phyloP scores from a whole-genome alignment of 345 rosid genomes.

The Corymbia maculata region DNA sequence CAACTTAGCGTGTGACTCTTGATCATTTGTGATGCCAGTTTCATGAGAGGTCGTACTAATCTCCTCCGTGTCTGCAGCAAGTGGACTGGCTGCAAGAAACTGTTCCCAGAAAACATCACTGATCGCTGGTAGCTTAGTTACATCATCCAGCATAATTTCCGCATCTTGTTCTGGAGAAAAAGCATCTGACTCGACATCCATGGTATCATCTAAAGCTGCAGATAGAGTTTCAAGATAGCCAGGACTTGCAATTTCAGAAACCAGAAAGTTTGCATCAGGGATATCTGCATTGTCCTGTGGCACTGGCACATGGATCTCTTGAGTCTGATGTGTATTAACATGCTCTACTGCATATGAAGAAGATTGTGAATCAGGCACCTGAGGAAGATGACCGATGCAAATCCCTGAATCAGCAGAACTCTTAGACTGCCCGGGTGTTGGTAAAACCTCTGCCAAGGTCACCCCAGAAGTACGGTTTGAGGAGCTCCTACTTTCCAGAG shows the following conservation, averaged over 20 bases:
- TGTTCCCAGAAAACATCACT: slow-evolving; percentile 65
- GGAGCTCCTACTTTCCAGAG: slow-evolving; percentile 22
- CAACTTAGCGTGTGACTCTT: slow-evolving; percentile 15
- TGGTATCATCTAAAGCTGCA: slow-evolving; percentile 21
- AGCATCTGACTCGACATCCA: slow-evolving; percentile 17
- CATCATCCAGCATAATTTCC: slow-evolving; percentile 32
- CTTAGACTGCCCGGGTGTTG: slow-evolving; percentile 22
- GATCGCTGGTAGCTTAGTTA: slow-evolving; percentile 47
- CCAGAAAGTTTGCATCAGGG: slow-evolving; percentile 30
- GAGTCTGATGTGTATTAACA: not conserved
- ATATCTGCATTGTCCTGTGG: slow-evolving; percentile 20
- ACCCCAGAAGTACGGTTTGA: slow-evolving; percentile 23
- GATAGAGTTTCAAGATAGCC: slow-evolving; percentile 34
- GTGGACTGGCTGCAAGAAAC: slow-evolving; percentile 37
- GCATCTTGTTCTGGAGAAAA: slow-evolving; percentile 31
- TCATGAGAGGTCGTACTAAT: slow-evolving; percentile 22
- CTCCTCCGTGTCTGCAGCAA: slow-evolving; percentile 43
- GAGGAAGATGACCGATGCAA: slow-evolving; percentile 3
- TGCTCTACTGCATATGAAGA: not conserved
- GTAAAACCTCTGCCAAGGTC: slow-evolving; percentile 34
- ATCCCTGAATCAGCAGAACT: slow-evolving; percentile 13
- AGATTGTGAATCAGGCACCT: slow-evolving; percentile 17
- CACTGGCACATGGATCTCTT: slow-evolving; percentile 13
- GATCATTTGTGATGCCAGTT: not conserved
- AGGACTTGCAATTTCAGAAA: slow-evolving; percentile 22